Evolutionary conservation across 192 early-diverging fungal species (phyloP).

Genomic region (Backusella parvicylindrica): DNA sequence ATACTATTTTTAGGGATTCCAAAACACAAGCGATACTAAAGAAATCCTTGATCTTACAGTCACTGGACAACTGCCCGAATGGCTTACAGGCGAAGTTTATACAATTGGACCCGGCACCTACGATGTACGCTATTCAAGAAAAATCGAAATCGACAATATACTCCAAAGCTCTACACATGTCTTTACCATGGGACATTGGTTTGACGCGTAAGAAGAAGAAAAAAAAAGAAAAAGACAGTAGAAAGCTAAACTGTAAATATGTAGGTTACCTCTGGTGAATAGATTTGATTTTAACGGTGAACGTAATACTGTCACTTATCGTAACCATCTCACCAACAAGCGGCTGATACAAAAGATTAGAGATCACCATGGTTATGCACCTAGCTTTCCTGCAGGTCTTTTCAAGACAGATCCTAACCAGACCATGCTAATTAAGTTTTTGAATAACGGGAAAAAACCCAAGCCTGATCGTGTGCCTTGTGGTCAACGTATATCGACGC

Average conservation of each 20-base stretch:
- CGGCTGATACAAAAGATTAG: constrained; percentile 61
- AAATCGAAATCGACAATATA: constrained; percentile 52
- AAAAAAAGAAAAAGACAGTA: neutral
- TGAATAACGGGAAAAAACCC: constrained; percentile 45
- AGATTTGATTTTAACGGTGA: constrained; percentile 60
- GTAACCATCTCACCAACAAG: constrained; percentile 57
- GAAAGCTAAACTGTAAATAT: neutral
- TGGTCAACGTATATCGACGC: constrained; percentile 52
- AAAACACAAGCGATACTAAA: constrained; percentile 15
- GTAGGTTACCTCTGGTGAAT: constrained; percentile 64
- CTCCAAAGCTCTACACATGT: constrained; percentile 63
- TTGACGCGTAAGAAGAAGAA: constrained; percentile 55
- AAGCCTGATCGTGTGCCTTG: constrained; percentile 69
- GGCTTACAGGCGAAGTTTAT: constrained; percentile 64
- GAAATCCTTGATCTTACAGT: constrained; percentile 41
- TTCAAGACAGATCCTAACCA: constrained; percentile 73
- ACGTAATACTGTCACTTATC: constrained; percentile 54
- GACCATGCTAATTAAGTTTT: constrained; percentile 61
- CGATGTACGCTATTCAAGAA: constrained; percentile 64
- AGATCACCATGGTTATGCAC: constrained; percentile 68
- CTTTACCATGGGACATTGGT: constrained; percentile 70
- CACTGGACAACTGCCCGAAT: constrained; percentile 59
- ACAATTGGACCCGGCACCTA: constrained; percentile 65
- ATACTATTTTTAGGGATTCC: constrained; percentile 24
- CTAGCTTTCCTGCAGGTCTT: constrained; percentile 61